Evolutionary conservation across 2,329 filamentous ascomycete genomes (phyloP), one percentile per base, ranked within the genome.

Genomic region (Aspergillus puulaauensis): DNA sequence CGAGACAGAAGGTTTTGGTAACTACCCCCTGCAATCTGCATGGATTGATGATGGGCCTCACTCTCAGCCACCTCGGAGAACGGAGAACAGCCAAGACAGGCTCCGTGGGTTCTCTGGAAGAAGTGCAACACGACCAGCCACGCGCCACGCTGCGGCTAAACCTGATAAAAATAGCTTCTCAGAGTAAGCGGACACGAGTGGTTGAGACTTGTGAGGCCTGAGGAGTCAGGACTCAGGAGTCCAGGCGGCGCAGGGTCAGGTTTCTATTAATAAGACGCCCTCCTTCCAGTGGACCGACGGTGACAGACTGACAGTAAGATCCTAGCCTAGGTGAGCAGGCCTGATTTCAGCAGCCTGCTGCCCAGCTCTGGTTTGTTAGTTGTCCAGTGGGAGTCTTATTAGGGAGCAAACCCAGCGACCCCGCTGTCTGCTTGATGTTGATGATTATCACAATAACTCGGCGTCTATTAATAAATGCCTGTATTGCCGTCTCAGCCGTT

Each of bases 101-200:
- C 19, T 27, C 15, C 17, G 47, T 19, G 24, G 23, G 43, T 31
- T 54, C 41, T 47, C 52, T 54, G 43, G 44, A 54, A 54, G 15
- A 54, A 23, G 40, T 31, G 40, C 6, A 17, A 45, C 19, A 31
- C 24, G 24, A 31, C 44, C 3, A 50, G 47, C 15, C 47, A 50
- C 21, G 19, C 19, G 15, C 7, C 35, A n/a, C 17, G 9, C 27
- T 37, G 50, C 50, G 50, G 24, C 50, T 37, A 53, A 52, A n/a
- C 49, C 39, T 33, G 52, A 46, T 54, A 54, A 54, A 54, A 54
- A 54, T 54, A 54, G 52, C 9, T 15, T 19, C 23, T 31, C 23
- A 52, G 39, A 46, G 31, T 33, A 35, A 52, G 48, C 39, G 19
- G 44, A 52, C 27, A 17, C n/a, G 31, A 52, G 27, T 46, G 48